These are phyloP conservation scores for Saccharomyces hybrid DNA, from an alignment of 1,139 yeast species.

Conservation along the genomic window DNA sequence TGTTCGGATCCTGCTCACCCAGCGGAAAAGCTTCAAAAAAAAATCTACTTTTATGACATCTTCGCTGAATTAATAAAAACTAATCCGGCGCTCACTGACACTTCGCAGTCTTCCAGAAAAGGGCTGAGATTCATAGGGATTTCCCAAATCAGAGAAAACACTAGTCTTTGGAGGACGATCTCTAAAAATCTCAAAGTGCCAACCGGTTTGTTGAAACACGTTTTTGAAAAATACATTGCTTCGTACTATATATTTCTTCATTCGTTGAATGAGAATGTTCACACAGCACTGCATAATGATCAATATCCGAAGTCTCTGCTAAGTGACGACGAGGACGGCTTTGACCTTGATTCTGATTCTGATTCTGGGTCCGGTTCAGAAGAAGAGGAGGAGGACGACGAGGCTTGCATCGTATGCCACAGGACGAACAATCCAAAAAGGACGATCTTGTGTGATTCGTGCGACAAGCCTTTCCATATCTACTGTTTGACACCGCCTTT, in stretches of 20 bases:
- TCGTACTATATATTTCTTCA: constrained; percentile 42
- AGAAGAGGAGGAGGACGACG: constrained; percentile 27
- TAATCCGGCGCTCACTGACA: constrained; percentile 34
- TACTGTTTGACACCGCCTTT: constrained; percentile 54
- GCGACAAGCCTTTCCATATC: constrained; percentile 62
- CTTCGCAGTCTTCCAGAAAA: neutral
- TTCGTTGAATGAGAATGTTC: constrained; percentile 16
- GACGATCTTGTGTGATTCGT: constrained; percentile 63
- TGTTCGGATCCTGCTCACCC: neutral
- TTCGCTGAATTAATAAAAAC: constrained; percentile 33
- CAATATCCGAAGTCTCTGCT: constrained; percentile 30
- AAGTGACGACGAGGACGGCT: constrained; percentile 33
- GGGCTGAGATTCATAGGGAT: neutral
- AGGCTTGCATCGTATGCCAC: constrained; percentile 47
- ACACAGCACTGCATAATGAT: constrained; percentile 18
- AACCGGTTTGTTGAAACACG: constrained; percentile 22
- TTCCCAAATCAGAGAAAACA: neutral
- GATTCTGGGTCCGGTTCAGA: constrained; percentile 10
- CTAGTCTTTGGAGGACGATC: neutral
- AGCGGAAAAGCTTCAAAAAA: neutral
- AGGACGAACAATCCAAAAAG: constrained; percentile 42
- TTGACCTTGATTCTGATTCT: constrained; percentile 20
- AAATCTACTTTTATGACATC: constrained; percentile 46
- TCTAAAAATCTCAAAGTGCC: neutral
- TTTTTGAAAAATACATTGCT: constrained; percentile 35